Percentiles rank a stretch among this genome's conserved stretches.
Evolutionary conservation across 208 protist species (phyloP).

Genomic region (Crithidia mellificae): DNA sequence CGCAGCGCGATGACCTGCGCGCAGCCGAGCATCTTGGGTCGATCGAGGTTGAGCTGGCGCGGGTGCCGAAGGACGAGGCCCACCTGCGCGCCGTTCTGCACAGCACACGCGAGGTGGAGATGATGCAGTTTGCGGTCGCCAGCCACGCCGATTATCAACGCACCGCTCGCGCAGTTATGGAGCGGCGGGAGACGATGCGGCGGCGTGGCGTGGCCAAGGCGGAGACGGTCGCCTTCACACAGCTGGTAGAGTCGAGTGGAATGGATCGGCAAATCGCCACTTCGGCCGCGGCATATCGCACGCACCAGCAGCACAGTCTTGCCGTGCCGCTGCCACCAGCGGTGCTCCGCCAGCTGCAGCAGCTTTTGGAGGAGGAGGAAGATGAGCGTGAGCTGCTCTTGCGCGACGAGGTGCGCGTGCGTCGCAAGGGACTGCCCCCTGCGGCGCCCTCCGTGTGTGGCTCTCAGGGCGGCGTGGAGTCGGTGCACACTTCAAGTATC

Average conservation of each 20-base stretch:
- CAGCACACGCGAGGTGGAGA: not conserved
- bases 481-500: not conserved
- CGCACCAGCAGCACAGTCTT: not conserved
- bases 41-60: not conserved
- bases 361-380: constrained; percentile 33
- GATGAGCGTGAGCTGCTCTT: constrained; percentile 38
- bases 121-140: not conserved
- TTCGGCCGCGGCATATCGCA: not conserved
- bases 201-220: not conserved
- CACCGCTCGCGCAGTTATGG: not conserved
- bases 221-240: not conserved
- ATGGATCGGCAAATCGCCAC: not conserved
- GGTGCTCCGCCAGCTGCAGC: not conserved
- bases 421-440: not conserved
- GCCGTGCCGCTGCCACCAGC: not conserved
- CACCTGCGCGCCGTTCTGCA: not conserved
- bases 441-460: not conserved
- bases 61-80: not conserved
- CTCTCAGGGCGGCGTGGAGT: not conserved
- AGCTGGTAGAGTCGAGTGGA: not conserved
- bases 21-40: too few relatives aligned
- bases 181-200: not conserved
- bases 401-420: not conserved
- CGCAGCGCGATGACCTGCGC: too few relatives aligned
- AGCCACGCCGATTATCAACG: not conserved